These are phyloP conservation scores for Torrubiellomyces zombiae DNA, from an alignment of 2,329 filamentous ascomycete genomes.

Conservation along the genomic window DNA sequence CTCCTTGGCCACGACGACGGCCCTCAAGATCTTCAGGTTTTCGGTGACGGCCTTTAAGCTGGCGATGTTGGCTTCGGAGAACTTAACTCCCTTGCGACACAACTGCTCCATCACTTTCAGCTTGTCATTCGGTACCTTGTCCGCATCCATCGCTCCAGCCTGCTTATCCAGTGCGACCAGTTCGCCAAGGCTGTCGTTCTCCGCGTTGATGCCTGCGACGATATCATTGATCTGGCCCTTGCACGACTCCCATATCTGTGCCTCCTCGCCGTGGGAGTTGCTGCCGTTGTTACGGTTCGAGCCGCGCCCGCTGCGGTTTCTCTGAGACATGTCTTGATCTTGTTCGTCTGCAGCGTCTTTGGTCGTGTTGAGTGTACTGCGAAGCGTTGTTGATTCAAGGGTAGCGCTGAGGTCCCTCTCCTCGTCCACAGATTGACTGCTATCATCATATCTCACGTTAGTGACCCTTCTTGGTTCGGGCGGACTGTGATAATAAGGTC, in stretches of 20 bases:
- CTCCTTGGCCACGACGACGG: conserved; percentile 26
- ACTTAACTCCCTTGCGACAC: conserved; percentile 24
- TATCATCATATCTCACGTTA: no score
- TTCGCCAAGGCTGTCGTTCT: conserved; percentile 22
- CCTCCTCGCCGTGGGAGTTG: conserved; percentile 23
- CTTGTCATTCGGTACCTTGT: conserved; percentile 19
- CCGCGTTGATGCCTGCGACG: conserved; percentile 22
- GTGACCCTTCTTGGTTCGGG: no score
- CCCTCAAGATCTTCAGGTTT: conserved; percentile 24
- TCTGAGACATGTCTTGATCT: conserved; percentile 28
- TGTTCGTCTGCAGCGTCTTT: no score
- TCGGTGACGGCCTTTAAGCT: conserved; percentile 22
- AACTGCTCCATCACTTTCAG: conserved; percentile 26
- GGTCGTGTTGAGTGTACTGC: conserved; percentile 6
- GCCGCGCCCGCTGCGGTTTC: conserved; percentile 26
- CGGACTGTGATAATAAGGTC: conserved; percentile 17
- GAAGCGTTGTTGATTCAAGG: conserved; percentile 1
- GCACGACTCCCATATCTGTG: conserved; percentile 24
- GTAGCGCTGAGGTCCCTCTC: conserved; percentile 8
- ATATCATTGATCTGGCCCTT: conserved; percentile 23
- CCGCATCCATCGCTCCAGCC: conserved; percentile 20
- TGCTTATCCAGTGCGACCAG: conserved; percentile 24
- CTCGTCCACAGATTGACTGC: no score
- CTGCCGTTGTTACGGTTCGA: conserved; percentile 27
- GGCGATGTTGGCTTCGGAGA: conserved; percentile 20